A percentile compares a stretch with the other conserved stretches of the same genome.
phyloP scores from a whole-genome alignment of 768 basidiomycete genomes.

The Dioszegia aurantiaca region DNA sequence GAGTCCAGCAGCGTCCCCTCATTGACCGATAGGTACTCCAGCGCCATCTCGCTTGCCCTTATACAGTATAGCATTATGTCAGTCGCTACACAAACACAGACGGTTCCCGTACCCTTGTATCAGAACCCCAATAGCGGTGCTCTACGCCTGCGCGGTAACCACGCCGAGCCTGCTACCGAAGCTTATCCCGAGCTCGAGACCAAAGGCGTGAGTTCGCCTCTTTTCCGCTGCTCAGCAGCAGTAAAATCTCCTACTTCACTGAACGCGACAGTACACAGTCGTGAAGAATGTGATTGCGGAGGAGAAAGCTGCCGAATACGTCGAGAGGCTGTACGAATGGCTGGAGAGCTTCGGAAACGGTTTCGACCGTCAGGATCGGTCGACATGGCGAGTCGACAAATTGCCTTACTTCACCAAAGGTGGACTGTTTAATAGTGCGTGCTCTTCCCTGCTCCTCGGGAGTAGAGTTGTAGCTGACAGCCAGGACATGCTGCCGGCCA shows the following conservation, averaged over 20 bases:
- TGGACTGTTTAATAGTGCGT: slow-evolving; percentile 11
- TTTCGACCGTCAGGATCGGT: slow-evolving; percentile 49
- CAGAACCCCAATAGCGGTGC: neutral
- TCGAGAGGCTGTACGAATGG: slow-evolving; percentile 42
- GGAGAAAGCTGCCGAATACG: slow-evolving; percentile 40
- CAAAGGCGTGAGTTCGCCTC: slow-evolving; percentile 32
- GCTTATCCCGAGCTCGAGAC: slow-evolving; percentile 34
- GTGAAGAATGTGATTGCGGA: slow-evolving; percentile 34
- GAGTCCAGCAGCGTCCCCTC: too few species aligned
- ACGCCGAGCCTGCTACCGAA: slow-evolving; percentile 8
- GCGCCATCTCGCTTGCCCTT: too few species aligned
- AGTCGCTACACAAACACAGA: neutral
- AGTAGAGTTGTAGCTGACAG: slow-evolving; percentile 7
- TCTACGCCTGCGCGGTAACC: slow-evolving; percentile 19
- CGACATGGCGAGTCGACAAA: slow-evolving; percentile 46
- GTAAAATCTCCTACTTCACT: neutral
- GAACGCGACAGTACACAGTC: slow-evolving; percentile 30
- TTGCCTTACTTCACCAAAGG: slow-evolving; percentile 39
- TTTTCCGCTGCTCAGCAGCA: neutral
- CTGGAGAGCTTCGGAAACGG: slow-evolving; percentile 49
- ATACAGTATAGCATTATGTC: too few species aligned
- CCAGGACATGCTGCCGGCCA: slow-evolving; percentile 39
- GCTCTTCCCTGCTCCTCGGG: neutral
- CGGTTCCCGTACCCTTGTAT: neutral
- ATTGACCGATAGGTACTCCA: too few species aligned